phyloP scores from a whole-genome alignment of 2,329 filamentous ascomycete species.

The Pseudocercospora cruenta region DNA sequence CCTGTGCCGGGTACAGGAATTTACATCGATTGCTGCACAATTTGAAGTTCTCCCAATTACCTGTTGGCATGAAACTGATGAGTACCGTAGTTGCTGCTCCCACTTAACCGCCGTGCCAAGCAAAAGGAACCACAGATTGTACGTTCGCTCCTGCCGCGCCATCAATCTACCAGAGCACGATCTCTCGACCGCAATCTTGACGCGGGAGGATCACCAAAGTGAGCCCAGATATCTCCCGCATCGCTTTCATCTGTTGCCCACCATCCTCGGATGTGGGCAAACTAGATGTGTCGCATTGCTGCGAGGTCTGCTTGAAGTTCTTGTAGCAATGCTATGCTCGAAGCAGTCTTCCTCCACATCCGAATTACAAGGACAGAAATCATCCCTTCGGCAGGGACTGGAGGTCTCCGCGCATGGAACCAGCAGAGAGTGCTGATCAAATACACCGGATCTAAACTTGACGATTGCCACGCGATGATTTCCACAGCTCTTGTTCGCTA shows the following conservation, averaged over 20 bases:
- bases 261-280: background rate
- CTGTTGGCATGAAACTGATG: background rate
- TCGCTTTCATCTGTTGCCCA: background rate
- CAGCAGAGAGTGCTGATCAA: too few relatives aligned
- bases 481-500: too few relatives aligned
- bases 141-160: conserved; percentile 6
- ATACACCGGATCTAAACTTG: too few relatives aligned
- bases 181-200: conserved; percentile 4
- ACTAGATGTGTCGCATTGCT: background rate
- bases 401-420: too few relatives aligned
- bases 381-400: too few relatives aligned
- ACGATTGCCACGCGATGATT: too few relatives aligned
- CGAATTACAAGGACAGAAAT: too few relatives aligned
- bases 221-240: background rate
- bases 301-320: background rate
- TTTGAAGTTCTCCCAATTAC: background rate
- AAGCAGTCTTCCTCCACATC: background rate
- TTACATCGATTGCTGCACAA: background rate
- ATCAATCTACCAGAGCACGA: background rate
- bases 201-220: background rate
- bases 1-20: background rate
- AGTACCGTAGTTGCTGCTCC: background rate
- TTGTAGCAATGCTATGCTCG: too few relatives aligned
- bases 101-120: background rate
- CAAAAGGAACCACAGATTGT: conserved; percentile 7